Base-by-base conservation (phyloP, 2,329 filamentous ascomycete species). In the Colletotrichum higginsianum region DNA sequence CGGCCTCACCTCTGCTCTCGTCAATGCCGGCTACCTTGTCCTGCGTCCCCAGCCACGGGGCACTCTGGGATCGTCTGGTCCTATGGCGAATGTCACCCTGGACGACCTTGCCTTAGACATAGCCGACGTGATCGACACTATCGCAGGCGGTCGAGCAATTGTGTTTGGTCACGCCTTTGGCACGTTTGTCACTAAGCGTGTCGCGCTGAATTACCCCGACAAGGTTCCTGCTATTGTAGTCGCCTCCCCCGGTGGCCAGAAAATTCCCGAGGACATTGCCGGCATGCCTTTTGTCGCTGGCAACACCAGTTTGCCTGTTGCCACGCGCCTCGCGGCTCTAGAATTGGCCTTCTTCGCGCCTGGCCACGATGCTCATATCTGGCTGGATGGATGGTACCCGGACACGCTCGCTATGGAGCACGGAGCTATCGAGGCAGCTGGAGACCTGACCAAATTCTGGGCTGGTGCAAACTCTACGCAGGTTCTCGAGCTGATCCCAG, bases 41-140 rank as follows among this genome's bases (percentile, higher is more conserved):
- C 21, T 58, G 55, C 55, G 55, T 44, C 55, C 55, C 21, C 38
- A 58, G 35, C 55, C 55, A 18, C 55, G 55, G 21, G 55, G 55
- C 55, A 58, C 35, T 30, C 26, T 30, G 16, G 55, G 35, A 44
- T 58, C 38, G 15, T 21, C 30, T 30, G 55, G 55, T n/a, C 55
- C 38, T n/a, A 46, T 46, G 44, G n/a, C 23, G 12, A 35, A 44
- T n/a, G 38, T 35, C n/a, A 58, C 38, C 15, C 21, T 30, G 30
- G 52, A 30, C 30, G 52, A 56, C 16, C 26, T 56, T 6, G 52
- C 26, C 55, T 30, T 38, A 0, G 38, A 58, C 55, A 18, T 58
- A 5, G 38, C 35, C 38, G 30, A 30, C 9, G 55, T 58, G 16
- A 58, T 58, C 38, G 55, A 58, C 6, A 58, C 55, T 2, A 38